A percentile compares a stretch with the other conserved stretches of the same genome.
These are phyloP conservation scores for Phytopythium oedochilum DNA, from an alignment of 352 stramenopile genomes.

Conservation along the genomic window DNA sequence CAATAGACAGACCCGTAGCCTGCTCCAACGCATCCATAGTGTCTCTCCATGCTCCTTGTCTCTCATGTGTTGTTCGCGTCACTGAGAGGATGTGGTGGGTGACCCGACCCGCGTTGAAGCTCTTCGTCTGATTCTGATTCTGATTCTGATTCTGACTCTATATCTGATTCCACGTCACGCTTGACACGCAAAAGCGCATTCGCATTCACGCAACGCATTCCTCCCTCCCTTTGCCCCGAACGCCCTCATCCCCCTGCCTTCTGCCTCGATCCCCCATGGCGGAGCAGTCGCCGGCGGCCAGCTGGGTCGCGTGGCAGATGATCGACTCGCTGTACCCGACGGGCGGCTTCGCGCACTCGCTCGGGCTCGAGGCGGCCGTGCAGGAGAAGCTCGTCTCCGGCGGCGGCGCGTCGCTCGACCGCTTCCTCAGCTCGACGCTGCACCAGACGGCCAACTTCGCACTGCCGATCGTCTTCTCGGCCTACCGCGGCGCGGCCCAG, in stretches of 20 bases:
- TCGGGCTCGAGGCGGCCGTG: slow-evolving; percentile 68
- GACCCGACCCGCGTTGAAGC: neutral
- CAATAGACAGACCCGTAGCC: neutral
- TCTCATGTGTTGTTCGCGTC: too few species aligned
- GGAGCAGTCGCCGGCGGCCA: slow-evolving; percentile 1
- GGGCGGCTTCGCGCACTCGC: slow-evolving; percentile 78
- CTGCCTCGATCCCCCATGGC: neutral
- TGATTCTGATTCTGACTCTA: too few species aligned
- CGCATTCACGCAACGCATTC: neutral
- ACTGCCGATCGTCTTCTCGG: slow-evolving; percentile 63
- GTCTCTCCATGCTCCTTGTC: too few species aligned
- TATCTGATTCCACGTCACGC: neutral
- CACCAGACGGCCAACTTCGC: slow-evolving; percentile 73
- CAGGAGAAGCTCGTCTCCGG: slow-evolving; percentile 57
- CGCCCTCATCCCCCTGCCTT: too few species aligned
- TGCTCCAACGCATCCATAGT: neutral
- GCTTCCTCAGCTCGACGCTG: slow-evolving; percentile 57
- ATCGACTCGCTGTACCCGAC: slow-evolving; percentile 81
- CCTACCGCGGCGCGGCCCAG: slow-evolving; percentile 22
- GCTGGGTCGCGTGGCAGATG: slow-evolving; percentile 78
- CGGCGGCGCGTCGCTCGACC: slow-evolving; percentile 27
- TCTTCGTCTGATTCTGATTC: neutral
- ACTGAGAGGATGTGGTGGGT: too few species aligned
- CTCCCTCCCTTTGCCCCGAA: neutral
- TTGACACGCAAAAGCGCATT: too few species aligned